Conservation (phyloP, 2,329 filamentous ascomycete genomes). For the Scolecobasidium constrictum region DNA sequence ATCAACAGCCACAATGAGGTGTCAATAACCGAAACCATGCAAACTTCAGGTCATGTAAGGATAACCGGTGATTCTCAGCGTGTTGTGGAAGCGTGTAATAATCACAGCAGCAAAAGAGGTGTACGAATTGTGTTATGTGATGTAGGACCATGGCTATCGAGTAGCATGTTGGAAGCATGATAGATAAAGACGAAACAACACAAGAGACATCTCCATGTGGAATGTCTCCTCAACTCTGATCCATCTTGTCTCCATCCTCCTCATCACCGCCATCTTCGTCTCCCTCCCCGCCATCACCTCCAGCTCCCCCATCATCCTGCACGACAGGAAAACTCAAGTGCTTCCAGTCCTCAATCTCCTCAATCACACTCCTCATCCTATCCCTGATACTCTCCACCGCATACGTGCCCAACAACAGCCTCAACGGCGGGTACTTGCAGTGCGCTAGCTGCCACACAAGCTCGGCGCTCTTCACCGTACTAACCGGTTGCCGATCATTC, state of each 20-base stretch:
- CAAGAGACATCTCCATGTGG: too few relatives aligned
- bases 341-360: constrained; percentile 86
- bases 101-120: too few relatives aligned
- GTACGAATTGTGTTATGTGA: too few relatives aligned
- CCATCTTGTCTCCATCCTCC: background rate
- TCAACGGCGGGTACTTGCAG: constrained; percentile 82
- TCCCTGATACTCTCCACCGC: constrained; percentile 94
- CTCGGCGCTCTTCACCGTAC: constrained; percentile 85
- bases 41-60: too few relatives aligned
- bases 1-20: too few relatives aligned
- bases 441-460: constrained; percentile 89
- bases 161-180: too few relatives aligned
- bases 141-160: too few relatives aligned
- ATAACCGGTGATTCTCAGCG: too few relatives aligned
- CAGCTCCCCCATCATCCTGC: constrained; percentile 1
- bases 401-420: constrained; percentile 82
- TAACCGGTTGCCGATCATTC: constrained; percentile 82
- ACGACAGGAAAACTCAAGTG: constrained; percentile 57
- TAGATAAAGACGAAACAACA: too few relatives aligned
- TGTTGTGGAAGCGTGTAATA: too few relatives aligned
- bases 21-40: too few relatives aligned
- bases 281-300: background rate
- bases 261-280: background rate
- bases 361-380: constrained; percentile 77
- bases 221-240: too few relatives aligned